Base-by-base conservation (phyloP, 164 flowering plant species). In the Vitis vinifera region DNA sequence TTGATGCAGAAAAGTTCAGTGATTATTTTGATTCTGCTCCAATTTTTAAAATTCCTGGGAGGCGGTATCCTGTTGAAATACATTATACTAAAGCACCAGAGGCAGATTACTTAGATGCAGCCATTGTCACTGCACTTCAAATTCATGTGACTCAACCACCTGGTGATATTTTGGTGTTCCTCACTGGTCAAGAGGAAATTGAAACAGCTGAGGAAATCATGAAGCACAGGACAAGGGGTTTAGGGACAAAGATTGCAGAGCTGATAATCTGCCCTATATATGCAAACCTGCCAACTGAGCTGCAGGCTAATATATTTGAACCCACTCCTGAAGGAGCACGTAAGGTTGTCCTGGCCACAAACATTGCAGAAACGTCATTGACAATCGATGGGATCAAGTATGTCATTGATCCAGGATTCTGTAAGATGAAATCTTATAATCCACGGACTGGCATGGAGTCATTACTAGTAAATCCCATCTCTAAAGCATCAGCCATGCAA, bases 361-460 rank as follows among this genome's bases (percentile, higher is more conserved):
- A 96, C 76, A 91, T 93, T 66, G 97, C 98, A 5, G 98, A 93
- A 73, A 91, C 98, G 15, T 95, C 98, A 3, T 73, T 96, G 65
- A 93, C 99, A 8, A 96, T 96, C 63, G 97, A 93, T 81, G 99
- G 97, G 62, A 90, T 93, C 59, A 93, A 84, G 59, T 93, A 90
- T 75, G 98, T 96, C 44, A 89, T 96, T 73, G 99, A 93, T 78
- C 97, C 99, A 31, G 99, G 98, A 12, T 93, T 91, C 66, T 81
- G 80, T 61, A 96, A 91, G 87, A 87, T 92, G 87, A 96, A 91
- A 55, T 88, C 95, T 1, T 90, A 91, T 74, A 93, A 93, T 70
- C 99, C 98, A 44, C 80, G 95, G 57, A 90, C 98, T 12, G 99
- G 97, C 47, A 91, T 96, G 98, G 98, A 96, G 75, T 91, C 97